These are phyloP conservation scores for Lentinus brumalis DNA, from an alignment of 768 basidiomycete species.

Conservation along the genomic window DNA sequence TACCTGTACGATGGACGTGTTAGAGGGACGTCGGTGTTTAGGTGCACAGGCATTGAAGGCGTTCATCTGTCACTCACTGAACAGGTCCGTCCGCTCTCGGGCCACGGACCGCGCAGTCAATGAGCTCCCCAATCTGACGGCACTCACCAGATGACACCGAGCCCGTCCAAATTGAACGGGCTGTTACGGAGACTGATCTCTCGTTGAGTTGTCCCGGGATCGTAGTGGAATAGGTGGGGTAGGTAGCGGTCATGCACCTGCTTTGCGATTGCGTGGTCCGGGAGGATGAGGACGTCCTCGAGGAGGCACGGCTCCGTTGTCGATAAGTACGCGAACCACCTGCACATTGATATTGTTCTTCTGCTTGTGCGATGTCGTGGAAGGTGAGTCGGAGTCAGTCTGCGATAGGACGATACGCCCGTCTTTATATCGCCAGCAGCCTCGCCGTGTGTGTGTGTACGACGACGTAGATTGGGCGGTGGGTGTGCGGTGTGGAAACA, in stretches of 20 bases:
- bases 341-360: slow-evolving; percentile 28
- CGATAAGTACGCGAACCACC: slow-evolving; percentile 35
- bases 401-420: not conserved
- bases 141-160: slow-evolving; percentile 27
- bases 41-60: too few species aligned
- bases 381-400: not conserved
- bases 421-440: not conserved
- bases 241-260: slow-evolving; percentile 33
- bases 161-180: slow-evolving; percentile 29
- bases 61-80: too few species aligned
- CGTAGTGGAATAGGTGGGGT: slow-evolving; percentile 28
- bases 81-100: too few species aligned
- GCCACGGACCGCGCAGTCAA: too few species aligned
- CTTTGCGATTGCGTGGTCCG: slow-evolving; percentile 30
- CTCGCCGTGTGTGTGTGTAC: too few species aligned
- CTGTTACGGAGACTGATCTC: slow-evolving; percentile 29
- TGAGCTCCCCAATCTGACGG: too few species aligned
- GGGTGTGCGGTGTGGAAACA: too few species aligned
- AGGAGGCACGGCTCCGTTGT: slow-evolving; percentile 30
- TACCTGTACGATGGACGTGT: slow-evolving; percentile 17
- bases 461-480: too few species aligned
- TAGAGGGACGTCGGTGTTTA: too few species aligned
- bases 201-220: slow-evolving; percentile 24
- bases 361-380: slow-evolving; percentile 35
- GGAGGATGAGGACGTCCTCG: slow-evolving; percentile 31